These are phyloP conservation scores for Tetrahymena malaccensis DNA, from an alignment of 73 alveolate genomes.

Conservation along the genomic window DNA sequence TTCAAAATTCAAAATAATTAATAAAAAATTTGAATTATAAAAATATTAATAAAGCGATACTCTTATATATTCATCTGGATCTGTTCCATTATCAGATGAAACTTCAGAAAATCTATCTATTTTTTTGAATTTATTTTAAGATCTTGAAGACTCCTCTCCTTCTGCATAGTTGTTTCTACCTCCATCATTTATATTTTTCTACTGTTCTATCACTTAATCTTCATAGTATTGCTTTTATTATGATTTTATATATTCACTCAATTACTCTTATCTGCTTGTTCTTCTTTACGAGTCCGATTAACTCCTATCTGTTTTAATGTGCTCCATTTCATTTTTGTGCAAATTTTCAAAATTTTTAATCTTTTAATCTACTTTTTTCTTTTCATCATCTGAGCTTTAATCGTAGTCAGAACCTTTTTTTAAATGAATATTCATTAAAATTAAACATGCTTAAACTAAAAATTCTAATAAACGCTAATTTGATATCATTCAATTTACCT, in stretches of 20 bases:
- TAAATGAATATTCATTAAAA: neutral
- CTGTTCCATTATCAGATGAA: neutral
- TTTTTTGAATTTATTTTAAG: neutral
- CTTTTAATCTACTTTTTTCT: neutral
- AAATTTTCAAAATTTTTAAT: neutral
- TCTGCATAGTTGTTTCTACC: neutral
- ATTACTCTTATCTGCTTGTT: neutral
- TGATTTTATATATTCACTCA: neutral
- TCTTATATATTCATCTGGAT: neutral
- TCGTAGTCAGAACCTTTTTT: neutral
- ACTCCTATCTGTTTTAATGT: neutral
- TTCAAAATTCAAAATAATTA: neutral
- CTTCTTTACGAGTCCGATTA: neutral
- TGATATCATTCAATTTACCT: neutral
- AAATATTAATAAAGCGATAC: neutral
- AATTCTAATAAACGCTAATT: neutral
- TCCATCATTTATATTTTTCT: neutral
- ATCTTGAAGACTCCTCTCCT: neutral
- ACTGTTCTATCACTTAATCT: neutral
- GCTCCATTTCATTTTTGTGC: neutral
- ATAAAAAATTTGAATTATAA: neutral
- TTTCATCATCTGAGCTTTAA: neutral
- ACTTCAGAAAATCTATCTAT: neutral
- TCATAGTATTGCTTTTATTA: neutral
- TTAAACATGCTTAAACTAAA: neutral